phyloP scores from a whole-genome alignment of 768 basidiomycete species.

The Rhodotorula graminis region DNA sequence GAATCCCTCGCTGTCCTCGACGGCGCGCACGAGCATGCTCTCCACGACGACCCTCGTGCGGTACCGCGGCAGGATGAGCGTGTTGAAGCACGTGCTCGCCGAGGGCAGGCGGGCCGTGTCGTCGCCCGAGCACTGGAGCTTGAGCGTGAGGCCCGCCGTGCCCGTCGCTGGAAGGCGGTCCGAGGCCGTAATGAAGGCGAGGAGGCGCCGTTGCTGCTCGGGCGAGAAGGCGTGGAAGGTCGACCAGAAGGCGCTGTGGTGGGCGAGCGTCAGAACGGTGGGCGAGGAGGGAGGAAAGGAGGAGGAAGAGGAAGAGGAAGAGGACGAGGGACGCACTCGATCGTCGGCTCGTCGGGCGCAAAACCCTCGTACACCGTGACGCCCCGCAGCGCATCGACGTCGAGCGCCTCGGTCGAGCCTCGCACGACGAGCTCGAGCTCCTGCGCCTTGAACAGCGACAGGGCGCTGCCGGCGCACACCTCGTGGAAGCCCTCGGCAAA shows the following conservation, averaged over 20 bases:
- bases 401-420: conserved; percentile 37
- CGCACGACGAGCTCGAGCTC: conserved; percentile 43
- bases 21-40: conserved; percentile 12
- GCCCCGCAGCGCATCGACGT: conserved; percentile 35
- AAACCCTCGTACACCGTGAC: conserved; percentile 39
- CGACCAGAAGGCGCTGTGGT: conserved; percentile 27
- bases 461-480: conserved; percentile 38
- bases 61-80: conserved; percentile 16
- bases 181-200: conserved; percentile 41
- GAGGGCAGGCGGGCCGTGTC: conserved; percentile 10
- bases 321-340: conserved; percentile 24
- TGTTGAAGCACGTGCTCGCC: conserved; percentile 42
- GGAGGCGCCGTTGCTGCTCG: conserved; percentile 24
- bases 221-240: conserved; percentile 10
- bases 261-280: background rate
- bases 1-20: conserved; percentile 21
- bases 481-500: conserved; percentile 38
- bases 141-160: conserved; percentile 19
- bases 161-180: conserved; percentile 42
- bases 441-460: conserved; percentile 39
- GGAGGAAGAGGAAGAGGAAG: no score
- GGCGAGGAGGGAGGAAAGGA: no score
- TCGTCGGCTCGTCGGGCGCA: conserved; percentile 15
- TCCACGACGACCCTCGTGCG: conserved; percentile 11
- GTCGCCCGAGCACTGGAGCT: conserved; percentile 17